Evolutionary conservation across 192 early-diverging fungal species (phyloP), one percentile per base, ranked within the genome.

Genomic region (Mortierella hygrophila): DNA sequence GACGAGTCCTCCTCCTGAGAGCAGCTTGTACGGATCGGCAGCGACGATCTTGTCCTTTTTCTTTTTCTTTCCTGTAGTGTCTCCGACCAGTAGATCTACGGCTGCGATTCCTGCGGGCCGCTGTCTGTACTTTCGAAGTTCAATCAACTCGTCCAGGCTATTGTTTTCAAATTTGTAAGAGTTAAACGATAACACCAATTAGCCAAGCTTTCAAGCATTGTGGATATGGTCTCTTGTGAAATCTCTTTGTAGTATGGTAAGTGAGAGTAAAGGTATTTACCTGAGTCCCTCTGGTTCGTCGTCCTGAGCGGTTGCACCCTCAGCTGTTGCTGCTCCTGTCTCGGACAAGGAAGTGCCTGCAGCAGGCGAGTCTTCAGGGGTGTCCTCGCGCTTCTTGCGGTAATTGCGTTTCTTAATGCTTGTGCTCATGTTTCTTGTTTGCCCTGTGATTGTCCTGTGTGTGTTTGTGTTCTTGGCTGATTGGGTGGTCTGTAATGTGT

Each of bases 61-160:
- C 77, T 92, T 90, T 54, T 93, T 91, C 60, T 87, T 88, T 60
- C 69, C 70, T 79, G 89, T 90, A 20, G 84, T 80, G 42, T 92
- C 91, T 40, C 93, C 93, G 18, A 90, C 87, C 8, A 89, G 70
- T 29, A 95, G 85, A 77, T 94, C 92, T 47, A 89, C 80, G 8
- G 88, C 81, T 68, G 92, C 93, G 13, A 95, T 87, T 7, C 93
- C 94, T 71, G 90, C 78, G 29, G 87, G 88, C 49, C 91, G 90
- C 65, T 88, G 88, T 52, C 94, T 91, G 65, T 90, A 77, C 68
- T 90, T 91, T 32, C 94, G 89, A 40, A 95, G 80, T 72, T 95
- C 93, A 6, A 90, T 63, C 20, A 93, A 49, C 57, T 93, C 92
- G 74, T 93, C 92, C 29, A 93, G 65, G 0, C 84, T 86, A 74